A percentile compares a stretch with the other conserved stretches of the same genome.
phyloP scores from a whole-genome alignment of 106 monocot genomes.

The Narthecium ossifragum region DNA sequence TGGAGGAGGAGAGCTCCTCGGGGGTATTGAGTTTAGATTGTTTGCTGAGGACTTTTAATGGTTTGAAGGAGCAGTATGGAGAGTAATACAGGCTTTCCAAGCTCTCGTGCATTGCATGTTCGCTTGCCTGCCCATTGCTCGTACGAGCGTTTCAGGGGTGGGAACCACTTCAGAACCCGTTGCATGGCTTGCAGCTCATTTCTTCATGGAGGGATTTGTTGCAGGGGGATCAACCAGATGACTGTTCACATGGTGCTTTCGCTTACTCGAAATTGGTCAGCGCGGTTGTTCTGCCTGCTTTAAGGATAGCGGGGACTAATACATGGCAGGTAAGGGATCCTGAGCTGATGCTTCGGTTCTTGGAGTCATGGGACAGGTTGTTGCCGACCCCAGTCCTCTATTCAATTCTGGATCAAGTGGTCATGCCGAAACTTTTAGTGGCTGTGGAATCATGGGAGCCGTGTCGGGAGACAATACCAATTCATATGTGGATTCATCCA shows the following conservation, averaged over 20 bases:
- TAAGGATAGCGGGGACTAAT: constrained; percentile 81
- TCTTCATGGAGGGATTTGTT: constrained; percentile 61
- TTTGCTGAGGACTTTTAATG: constrained; percentile 42
- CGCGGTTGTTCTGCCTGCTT: constrained; percentile 74
- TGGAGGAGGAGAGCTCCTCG: constrained; percentile 35
- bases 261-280: constrained; percentile 63
- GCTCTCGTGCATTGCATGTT: constrained; percentile 63
- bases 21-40: constrained; percentile 65
- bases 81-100: constrained; percentile 89
- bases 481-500: constrained; percentile 89
- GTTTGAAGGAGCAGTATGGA: constrained; percentile 42
- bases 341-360: constrained; percentile 83
- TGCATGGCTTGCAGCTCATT: constrained; percentile 67
- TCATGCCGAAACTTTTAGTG: constrained; percentile 75
- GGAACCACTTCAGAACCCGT: constrained; percentile 75
- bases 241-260: constrained; percentile 53
- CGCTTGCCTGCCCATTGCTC: constrained; percentile 70
- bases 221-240: constrained; percentile 76
- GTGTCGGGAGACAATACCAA: constrained; percentile 62
- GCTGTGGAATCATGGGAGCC: constrained; percentile 88
- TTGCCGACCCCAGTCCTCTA: constrained; percentile 70
- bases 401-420: constrained; percentile 72
- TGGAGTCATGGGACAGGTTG: constrained; percentile 73
- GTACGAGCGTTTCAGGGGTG: constrained; percentile 74
- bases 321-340: constrained; percentile 84